Evolutionary conservation across 805 yeast species (phyloP).

Genomic region (Lipomyces starkeyi): DNA sequence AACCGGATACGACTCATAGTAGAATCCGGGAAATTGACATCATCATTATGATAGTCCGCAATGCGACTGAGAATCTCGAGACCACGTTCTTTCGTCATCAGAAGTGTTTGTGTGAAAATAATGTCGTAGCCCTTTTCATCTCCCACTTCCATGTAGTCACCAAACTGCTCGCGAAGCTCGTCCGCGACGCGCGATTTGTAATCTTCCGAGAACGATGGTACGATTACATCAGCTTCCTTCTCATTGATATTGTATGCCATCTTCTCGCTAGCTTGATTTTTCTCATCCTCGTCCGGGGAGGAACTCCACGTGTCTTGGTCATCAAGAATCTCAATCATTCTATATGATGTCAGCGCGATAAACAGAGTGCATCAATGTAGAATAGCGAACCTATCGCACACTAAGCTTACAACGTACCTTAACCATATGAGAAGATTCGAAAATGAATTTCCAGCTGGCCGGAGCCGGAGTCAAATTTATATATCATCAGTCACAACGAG

Average conservation of each 20-base stretch:
- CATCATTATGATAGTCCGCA: constrained; percentile 49
- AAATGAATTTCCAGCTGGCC: no score
- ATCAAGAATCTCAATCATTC: background rate
- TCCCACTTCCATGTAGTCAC: constrained; percentile 1
- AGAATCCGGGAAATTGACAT: constrained; percentile 52
- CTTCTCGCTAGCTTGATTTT: background rate
- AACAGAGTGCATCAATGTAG: background rate
- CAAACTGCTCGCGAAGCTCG: background rate
- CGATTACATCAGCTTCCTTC: background rate
- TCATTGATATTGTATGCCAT: background rate
- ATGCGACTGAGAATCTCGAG: constrained; percentile 18
- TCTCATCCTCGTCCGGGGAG: background rate
- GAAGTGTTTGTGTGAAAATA: background rate
- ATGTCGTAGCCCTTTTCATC: background rate
- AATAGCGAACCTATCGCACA: background rate
- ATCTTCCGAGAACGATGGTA: background rate
- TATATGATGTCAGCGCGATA: background rate
- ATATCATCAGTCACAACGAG: no score
- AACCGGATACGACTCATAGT: constrained; percentile 47
- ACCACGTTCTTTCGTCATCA: constrained; percentile 11
- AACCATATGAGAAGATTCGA: no score
- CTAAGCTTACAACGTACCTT: no score
- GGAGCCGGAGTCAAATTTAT: no score
- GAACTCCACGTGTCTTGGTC: background rate
- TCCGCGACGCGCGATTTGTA: background rate